A percentile compares a stretch with the other conserved stretches of the same genome.
phyloP scores from a whole-genome alignment of 768 basidiomycete species.

The Russula foetens region DNA sequence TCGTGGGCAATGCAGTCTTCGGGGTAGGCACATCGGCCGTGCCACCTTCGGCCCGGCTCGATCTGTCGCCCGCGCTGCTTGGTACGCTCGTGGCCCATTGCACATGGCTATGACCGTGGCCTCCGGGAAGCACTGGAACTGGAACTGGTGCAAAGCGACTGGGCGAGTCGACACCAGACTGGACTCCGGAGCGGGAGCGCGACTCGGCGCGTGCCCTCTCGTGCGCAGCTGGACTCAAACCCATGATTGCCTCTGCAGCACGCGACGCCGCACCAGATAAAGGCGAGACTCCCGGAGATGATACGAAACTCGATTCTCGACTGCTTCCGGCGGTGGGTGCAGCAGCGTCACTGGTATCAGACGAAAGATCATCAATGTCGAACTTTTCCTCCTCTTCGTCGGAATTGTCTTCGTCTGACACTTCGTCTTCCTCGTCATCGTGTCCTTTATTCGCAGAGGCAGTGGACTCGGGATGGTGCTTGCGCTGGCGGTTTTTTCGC shows the following conservation, averaged over 20 bases:
- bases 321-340: neutral
- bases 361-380: slow-evolving; percentile 83
- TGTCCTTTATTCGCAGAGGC: slow-evolving; percentile 16
- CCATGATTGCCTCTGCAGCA: slow-evolving; percentile 19
- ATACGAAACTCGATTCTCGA: neutral
- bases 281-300: slow-evolving; percentile 2
- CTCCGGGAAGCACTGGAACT: neutral
- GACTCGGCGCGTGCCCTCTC: slow-evolving; percentile 1
- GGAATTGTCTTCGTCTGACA: slow-evolving; percentile 39
- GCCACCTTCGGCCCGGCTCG: neutral
- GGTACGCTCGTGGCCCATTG: slow-evolving; percentile 2
- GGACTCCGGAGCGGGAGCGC: slow-evolving; percentile 13
- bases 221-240: slow-evolving; percentile 7
- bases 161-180: slow-evolving; percentile 19
- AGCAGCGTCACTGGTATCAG: slow-evolving; percentile 9
- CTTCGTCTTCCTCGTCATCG: slow-evolving; percentile 27
- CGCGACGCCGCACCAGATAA: slow-evolving; percentile 2
- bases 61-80: neutral
- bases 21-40: slow-evolving; percentile 12
- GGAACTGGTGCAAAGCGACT: slow-evolving; percentile 12
- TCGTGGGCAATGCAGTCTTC: slow-evolving; percentile 16
- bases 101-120: slow-evolving; percentile 10
- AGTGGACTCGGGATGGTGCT: neutral
- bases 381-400: slow-evolving; percentile 72
- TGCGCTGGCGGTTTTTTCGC: neutral